Evolutionary conservation across 257 asterid species (phyloP).

Genomic region (Gentiana macrophylla): DNA sequence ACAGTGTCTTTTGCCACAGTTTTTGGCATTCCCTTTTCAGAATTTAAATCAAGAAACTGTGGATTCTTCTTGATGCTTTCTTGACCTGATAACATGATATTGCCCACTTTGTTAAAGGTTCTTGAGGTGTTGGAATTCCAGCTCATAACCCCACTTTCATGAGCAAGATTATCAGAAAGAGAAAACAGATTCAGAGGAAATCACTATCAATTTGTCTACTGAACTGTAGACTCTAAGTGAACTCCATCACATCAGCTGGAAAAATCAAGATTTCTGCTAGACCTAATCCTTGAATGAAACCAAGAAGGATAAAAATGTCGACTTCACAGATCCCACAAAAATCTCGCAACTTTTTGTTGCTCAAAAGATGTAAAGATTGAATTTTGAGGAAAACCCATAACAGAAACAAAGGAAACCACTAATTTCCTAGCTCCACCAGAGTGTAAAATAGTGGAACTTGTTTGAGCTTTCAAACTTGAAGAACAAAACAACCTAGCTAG

Average conservation of each 20-base stretch:
- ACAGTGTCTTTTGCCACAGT: slow-evolving; percentile 13
- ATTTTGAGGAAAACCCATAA: background rate
- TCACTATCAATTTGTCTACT: background rate
- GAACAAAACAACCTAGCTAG: slow-evolving; percentile 4
- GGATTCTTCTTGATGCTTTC: slow-evolving; percentile 10
- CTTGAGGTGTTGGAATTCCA: slow-evolving; percentile 19
- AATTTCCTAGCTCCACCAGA: background rate
- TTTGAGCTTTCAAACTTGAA: background rate
- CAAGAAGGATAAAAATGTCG: too few species aligned
- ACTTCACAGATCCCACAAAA: background rate
- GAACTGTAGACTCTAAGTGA: too few species aligned
- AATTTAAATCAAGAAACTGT: slow-evolving; percentile 16
- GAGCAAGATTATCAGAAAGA: slow-evolving; percentile 9
- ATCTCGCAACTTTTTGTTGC: background rate
- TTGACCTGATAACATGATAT: slow-evolving; percentile 10
- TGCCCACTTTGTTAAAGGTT: slow-evolving; percentile 4
- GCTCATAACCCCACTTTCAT: slow-evolving; percentile 14
- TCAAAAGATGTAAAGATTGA: background rate
- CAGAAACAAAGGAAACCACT: background rate
- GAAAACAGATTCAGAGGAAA: background rate
- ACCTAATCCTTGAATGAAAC: too few species aligned
- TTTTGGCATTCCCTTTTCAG: slow-evolving; percentile 15
- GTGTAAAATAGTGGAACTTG: slow-evolving; percentile 3
- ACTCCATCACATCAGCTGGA: background rate
- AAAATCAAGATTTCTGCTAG: background rate